Base-by-base conservation (phyloP, 2,329 filamentous ascomycete genomes). In the Neofusicoccum laricinum region DNA sequence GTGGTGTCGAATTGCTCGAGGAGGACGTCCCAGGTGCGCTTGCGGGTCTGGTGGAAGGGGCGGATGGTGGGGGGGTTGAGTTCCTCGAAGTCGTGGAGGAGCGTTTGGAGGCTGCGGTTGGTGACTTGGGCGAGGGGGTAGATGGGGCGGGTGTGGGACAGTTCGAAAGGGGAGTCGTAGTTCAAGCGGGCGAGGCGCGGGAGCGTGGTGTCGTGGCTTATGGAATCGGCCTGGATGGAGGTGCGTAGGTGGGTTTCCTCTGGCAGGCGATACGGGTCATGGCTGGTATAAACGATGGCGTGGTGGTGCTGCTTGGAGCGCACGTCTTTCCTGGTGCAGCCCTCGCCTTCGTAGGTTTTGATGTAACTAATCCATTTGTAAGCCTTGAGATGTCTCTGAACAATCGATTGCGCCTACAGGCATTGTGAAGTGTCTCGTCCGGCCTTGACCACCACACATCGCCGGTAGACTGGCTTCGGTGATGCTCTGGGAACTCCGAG, bases 71-170 rank as follows among this genome's bases (percentile, higher is more conserved):
- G 53, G 1, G 53, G 53, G 53, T 45, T 57, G 53, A 57, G 38
- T 2, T 43, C 38, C 34, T 57, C 53, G 53, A 30, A 43, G 53
- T 57, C 53, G 53, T 17, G 38, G 38, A 57, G 53, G 7, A 57
- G 38, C 19, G 38, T 32, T 1, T 32, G 21, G 3, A 57, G 53
- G 53, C 40, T 30, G 53, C 53, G 38, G 53, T 21, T 8, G 2
- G 53, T 57, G 21, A 57, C 53, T 57, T 57, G 38, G 38, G 53
- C 53, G 38, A 57, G 53, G 19, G 53, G 53, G 53, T 57, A 57
- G 25, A 57, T 57, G 38, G 53, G 53, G 2, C 53, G 53, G 14
- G 38, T n/a, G 53, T 57, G 53, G 2, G 38, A 25, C 19, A 57
- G 25, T 5, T 57, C 53, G 38, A 57, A 57, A 15, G 32, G 38